Evolutionary conservation across 1,284 basidiomycete species (phyloP), one percentile per base, ranked within the genome.

Genomic region (Irpex rosettiformis): DNA sequence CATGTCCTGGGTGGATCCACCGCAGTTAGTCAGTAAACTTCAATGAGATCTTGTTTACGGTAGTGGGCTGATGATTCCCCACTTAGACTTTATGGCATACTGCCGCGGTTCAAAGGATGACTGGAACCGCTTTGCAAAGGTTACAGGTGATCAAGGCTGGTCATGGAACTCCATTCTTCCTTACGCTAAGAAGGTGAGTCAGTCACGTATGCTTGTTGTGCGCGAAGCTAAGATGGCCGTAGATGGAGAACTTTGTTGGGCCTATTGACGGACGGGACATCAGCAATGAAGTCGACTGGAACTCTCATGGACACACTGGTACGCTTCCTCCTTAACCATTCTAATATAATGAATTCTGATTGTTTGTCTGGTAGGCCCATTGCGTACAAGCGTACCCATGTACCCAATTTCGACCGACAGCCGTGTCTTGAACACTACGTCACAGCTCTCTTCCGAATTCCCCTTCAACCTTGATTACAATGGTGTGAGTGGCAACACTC

Each of bases 101-200:
- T 69, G 65, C 6, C 67, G 72, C 10, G 73, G 72, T 10, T 66
- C 70, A 0, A 55, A 58, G 7, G 68, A 72, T n/a, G 71, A 74
- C 52, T 73, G 56, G 28, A 64, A 74, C 52, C 63, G 67, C 8
- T 67, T 58, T 29, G 71, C 71, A 0, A 28, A 58, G 6, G 52
- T 67, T 7, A 64, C 70, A 1, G 67, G 66, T 3, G 72, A 75
- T 55, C 21, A 57, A 2, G 66, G 67, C 3, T 74, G 72, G 72
- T 52, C 67, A n/a, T 75, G 72, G 72, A 61, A 71, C 43, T 51
- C 55, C 16, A 52, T 69, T 5, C 29, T 53, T 21, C 63, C 54
- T 1, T 67, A 66, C 61, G 63, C 65, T 45, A 55, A 59, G 10
- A 76, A 70, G 66, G 75, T 77, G 53, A 13, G 62, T 42, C 29